These are phyloP conservation scores for Agastache rugosa DNA, from an alignment of 257 asterid genomes.

Conservation along the genomic window DNA sequence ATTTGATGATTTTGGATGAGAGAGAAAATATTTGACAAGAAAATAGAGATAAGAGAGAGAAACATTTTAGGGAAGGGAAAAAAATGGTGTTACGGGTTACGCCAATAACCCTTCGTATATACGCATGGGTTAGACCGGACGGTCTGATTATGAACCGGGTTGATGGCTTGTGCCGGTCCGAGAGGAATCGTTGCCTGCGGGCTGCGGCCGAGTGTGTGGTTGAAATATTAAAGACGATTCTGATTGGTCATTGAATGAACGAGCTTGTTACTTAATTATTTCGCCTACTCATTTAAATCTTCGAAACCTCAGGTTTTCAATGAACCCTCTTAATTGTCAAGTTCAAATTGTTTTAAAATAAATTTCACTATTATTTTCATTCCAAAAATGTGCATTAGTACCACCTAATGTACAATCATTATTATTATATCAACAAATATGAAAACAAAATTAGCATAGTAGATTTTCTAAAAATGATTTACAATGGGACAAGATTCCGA, in stretches of 20 bases:
- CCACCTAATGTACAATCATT: not conserved
- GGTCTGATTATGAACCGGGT: slow-evolving; percentile 26
- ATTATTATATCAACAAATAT: not conserved
- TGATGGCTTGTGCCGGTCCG: slow-evolving; percentile 20
- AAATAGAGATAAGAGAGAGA: slow-evolving; percentile 40
- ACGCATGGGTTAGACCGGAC: slow-evolving; percentile 36
- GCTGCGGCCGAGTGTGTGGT: slow-evolving; percentile 29
- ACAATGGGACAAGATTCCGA: not conserved
- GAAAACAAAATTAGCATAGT: no score
- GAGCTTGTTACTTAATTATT: slow-evolving; percentile 10
- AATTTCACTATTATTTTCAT: not conserved
- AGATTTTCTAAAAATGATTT: not conserved
- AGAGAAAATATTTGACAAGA: slow-evolving; percentile 38
- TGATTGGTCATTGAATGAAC: slow-evolving; percentile 12
- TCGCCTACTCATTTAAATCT: slow-evolving; percentile 6
- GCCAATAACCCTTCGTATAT: slow-evolving; percentile 25
- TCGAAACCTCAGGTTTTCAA: not conserved
- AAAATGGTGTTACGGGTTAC: not conserved
- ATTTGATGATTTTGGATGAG: slow-evolving; percentile 34
- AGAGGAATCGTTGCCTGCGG: slow-evolving; percentile 26
- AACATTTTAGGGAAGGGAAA: slow-evolving; percentile 37
- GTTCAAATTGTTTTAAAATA: not conserved
- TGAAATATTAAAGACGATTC: slow-evolving; percentile 15
- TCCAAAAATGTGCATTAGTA: not conserved
- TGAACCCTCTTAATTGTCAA: not conserved